Evolutionary conservation across 2,329 filamentous ascomycete species (phyloP), one percentile per base, ranked within the genome.

Genomic region (Penicillium sclerotiorum): DNA sequence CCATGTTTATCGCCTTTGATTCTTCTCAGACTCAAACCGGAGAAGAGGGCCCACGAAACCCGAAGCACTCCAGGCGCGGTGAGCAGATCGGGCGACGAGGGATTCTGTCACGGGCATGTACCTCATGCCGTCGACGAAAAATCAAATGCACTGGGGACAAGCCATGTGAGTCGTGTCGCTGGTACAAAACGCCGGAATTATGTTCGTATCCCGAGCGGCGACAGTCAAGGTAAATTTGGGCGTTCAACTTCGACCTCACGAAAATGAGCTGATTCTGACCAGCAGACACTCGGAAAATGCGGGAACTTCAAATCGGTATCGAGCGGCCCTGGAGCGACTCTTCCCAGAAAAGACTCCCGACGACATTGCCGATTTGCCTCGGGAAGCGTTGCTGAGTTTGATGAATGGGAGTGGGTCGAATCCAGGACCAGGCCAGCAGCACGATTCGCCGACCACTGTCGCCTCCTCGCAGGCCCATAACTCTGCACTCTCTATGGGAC

Each of bases 101-200:
- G 28, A 73, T 70, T 8, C 73, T 70, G 5, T 58, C 72, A 12
- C 68, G 71, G 8, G 87, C 87, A 30, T 90, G 87, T 67, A 85
- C 87, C 39, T 87, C 89, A 61, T 90, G 89, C 73, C 86, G 90
- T 65, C 80, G 88, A 59, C 82, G 89, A 54, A 94, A 93, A 71
- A 93, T 93, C 47, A 86, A 89, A 56, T 94, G 89, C 65, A 88
- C 92, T 73, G 89, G 89, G 46, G 82, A 86, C 58, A 86, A 90
- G 64, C 89, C 89, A 9, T 94, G 89, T 65, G 87, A 88, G 32
- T 89, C 91, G 66, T 94, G 89, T 67, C 81, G 89, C 49, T 91
- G 88, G 69, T 92, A 90, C 66, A 84, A 89, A 49, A 88, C 89
- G 55, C 86, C 88, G 4, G 89, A 91, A 67, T 79, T 84, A 47